Evolutionary conservation across 2,329 filamentous ascomycete species (phyloP).

Genomic region (Ophiocordyceps sinensis): DNA sequence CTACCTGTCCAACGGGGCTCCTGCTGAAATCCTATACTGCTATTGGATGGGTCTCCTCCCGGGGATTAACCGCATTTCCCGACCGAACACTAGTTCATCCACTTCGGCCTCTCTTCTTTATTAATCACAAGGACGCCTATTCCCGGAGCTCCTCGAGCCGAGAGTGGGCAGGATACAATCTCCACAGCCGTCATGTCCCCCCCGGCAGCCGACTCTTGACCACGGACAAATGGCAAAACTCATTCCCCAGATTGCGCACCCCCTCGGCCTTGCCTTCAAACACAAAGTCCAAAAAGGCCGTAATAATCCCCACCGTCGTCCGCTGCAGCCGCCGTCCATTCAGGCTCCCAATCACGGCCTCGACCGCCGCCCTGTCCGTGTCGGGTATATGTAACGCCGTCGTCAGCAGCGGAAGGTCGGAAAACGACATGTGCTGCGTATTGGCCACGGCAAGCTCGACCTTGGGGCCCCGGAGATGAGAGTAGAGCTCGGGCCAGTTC

Average conservation of each 20-base stretch:
- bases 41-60: no score
- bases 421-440: slow-evolving; percentile 8
- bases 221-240: background rate
- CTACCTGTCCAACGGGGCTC: no score
- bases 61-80: no score
- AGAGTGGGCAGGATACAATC: no score
- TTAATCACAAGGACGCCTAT: no score
- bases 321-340: background rate
- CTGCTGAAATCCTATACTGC: no score
- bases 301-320: background rate
- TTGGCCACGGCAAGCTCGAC: slow-evolving; percentile 6
- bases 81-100: no score
- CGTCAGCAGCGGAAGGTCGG: slow-evolving; percentile 5
- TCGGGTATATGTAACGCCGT: background rate
- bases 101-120: no score
- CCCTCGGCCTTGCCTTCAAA: background rate
- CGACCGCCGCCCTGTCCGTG: background rate
- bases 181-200: background rate
- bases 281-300: background rate
- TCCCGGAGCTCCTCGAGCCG: no score
- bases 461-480: slow-evolving; percentile 2
- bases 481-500: slow-evolving; percentile 6
- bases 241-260: background rate
- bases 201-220: background rate
- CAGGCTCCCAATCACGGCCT: background rate